Evolutionary conservation across 2,329 filamentous ascomycete genomes (phyloP).

Genomic region (Rasamsonia emersonii): DNA sequence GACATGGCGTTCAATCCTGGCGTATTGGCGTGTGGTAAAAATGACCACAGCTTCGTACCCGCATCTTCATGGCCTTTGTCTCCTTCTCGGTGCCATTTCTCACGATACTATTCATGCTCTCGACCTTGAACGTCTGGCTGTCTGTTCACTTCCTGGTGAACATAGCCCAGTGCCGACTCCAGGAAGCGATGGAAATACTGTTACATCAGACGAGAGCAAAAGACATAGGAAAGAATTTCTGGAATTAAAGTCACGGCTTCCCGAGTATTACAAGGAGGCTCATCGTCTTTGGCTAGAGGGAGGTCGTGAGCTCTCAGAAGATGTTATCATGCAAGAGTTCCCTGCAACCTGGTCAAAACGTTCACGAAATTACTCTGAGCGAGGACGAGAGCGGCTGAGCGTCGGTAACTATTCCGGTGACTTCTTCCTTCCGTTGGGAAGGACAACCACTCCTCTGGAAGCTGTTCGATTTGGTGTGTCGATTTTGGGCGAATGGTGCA

Average conservation of each 20-base stretch:
- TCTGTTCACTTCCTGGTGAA: slow-evolving; percentile 31
- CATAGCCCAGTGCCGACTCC: slow-evolving; percentile 33
- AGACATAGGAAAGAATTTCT: slow-evolving; percentile 30
- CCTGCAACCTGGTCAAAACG: slow-evolving; percentile 37
- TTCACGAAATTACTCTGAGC: slow-evolving; percentile 27
- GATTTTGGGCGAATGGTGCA: slow-evolving; percentile 40
- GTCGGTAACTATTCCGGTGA: slow-evolving; percentile 27
- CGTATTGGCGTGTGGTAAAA: slow-evolving; percentile 39
- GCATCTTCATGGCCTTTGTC: slow-evolving; percentile 35
- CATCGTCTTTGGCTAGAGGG: slow-evolving; percentile 37
- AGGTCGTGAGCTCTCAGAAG: slow-evolving; percentile 30
- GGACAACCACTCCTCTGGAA: slow-evolving; percentile 35
- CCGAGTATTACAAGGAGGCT: slow-evolving; percentile 33
- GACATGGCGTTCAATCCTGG: slow-evolving; percentile 40
- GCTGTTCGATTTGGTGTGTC: slow-evolving; percentile 36
- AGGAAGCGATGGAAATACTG: slow-evolving; percentile 34
- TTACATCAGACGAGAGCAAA: slow-evolving; percentile 30
- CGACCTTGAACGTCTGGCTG: slow-evolving; percentile 37
- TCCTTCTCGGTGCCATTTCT: slow-evolving; percentile 39
- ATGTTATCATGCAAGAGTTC: slow-evolving; percentile 32
- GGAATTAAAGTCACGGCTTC: slow-evolving; percentile 32
- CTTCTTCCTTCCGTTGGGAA: slow-evolving; percentile 36
- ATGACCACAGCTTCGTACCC: slow-evolving; percentile 30
- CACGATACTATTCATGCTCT: slow-evolving; percentile 37
- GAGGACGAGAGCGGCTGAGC: slow-evolving; percentile 26